Percentiles rank a stretch among this genome's conserved stretches.
phyloP scores from a whole-genome alignment of 306 rosid species.

The Corylus americana region DNA sequence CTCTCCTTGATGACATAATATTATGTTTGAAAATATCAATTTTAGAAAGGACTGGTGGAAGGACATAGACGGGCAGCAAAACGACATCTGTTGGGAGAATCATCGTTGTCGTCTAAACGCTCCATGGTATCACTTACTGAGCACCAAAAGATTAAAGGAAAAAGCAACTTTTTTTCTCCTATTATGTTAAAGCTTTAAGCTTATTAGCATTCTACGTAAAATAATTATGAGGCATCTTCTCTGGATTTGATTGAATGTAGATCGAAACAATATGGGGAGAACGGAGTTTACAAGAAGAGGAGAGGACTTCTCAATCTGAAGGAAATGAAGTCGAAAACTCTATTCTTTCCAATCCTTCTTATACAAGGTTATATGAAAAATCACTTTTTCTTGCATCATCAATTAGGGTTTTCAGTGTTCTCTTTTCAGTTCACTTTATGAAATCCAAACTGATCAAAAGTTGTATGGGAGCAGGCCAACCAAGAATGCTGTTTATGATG shows the following conservation, averaged over 20 bases:
- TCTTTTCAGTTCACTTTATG: not conserved
- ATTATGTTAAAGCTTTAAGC: not conserved
- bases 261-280: not conserved
- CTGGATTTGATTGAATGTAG: slow-evolving; percentile 6
- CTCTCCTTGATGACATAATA: not conserved
- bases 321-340: slow-evolving; percentile 1
- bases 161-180: not conserved
- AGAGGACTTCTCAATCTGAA: not conserved
- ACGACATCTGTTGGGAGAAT: not conserved
- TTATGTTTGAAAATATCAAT: not conserved
- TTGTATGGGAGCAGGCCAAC: slow-evolving; percentile 7
- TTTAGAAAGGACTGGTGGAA: slow-evolving; percentile 20
- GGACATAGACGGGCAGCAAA: not conserved
- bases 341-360: not conserved
- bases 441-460: not conserved
- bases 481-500: slow-evolving; percentile 32
- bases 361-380: slow-evolving; percentile 10
- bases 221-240: not conserved
- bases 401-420: not conserved
- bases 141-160: not conserved
- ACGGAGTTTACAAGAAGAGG: not conserved
- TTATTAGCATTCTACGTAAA: not conserved
- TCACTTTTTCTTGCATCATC: not conserved
- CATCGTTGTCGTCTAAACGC: slow-evolving; percentile 14
- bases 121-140: slow-evolving; percentile 21